Conservation (phyloP, 768 basidiomycete genomes). For the Kwoniella mangroviensis region DNA sequence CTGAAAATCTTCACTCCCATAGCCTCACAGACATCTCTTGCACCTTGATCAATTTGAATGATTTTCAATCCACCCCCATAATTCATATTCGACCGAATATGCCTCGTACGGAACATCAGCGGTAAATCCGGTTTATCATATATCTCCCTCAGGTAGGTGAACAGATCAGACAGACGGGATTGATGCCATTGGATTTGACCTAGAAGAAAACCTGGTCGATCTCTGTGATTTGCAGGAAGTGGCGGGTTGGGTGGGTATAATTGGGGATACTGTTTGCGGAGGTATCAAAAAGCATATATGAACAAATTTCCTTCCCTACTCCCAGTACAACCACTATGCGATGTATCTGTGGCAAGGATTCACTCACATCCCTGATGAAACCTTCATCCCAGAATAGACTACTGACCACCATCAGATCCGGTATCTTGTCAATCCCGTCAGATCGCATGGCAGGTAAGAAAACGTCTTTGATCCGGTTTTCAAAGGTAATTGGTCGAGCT, state of each 20-base stretch:
- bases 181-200: conserved; percentile 37
- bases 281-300: no score
- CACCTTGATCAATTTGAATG: conserved; percentile 35
- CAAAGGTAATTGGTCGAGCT: conserved; percentile 32
- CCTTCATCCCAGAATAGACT: conserved; percentile 43
- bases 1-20: conserved; percentile 28
- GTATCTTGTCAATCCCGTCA: conserved; percentile 8
- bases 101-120: conserved; percentile 36
- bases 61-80: conserved; percentile 33
- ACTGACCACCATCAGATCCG: conserved; percentile 32
- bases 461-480: conserved; percentile 28
- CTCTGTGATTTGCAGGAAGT: not conserved
- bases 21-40: conserved; percentile 28
- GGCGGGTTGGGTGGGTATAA: not conserved
- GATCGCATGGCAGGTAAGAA: conserved; percentile 28
- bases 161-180: conserved; percentile 22
- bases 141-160: conserved; percentile 21
- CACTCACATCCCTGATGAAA: conserved; percentile 35
- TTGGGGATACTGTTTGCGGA: not conserved
- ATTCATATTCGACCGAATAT: conserved; percentile 22
- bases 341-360: not conserved
- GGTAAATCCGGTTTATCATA: conserved; percentile 19
- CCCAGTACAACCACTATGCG: no score
- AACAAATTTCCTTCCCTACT: no score
- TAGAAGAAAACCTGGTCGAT: conserved; percentile 25